Percentiles rank a stretch among this genome's conserved stretches.
These are phyloP conservation scores for Ophiocordyceps camponoti-leonardi DNA, from an alignment of 2,329 filamentous ascomycete genomes.

Conservation along the genomic window DNA sequence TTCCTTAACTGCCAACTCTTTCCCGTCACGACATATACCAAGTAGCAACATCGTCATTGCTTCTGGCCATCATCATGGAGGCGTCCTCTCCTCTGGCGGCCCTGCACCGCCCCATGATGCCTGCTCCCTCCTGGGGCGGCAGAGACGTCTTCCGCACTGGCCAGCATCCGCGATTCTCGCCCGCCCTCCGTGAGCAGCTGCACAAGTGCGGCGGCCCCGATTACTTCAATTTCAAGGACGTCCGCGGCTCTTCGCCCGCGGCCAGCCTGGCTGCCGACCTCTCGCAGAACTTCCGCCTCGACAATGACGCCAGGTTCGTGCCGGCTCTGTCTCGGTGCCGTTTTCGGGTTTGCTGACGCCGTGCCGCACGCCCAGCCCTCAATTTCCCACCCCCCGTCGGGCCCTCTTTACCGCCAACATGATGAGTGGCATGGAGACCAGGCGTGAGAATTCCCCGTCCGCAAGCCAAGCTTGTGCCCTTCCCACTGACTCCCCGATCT, in stretches of 20 bases:
- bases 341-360: constrained; percentile 1
- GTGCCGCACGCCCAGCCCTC: constrained; percentile 13
- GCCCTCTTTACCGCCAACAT: constrained; percentile 23
- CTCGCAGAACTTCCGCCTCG: constrained; percentile 92
- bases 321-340: not conserved
- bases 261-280: constrained; percentile 83
- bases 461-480: not conserved
- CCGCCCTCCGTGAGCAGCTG: constrained; percentile 67
- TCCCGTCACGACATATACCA: constrained; percentile 9
- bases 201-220: constrained; percentile 42
- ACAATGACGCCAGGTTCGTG: constrained; percentile 62
- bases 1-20: constrained; percentile 3
- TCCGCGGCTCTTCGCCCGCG: constrained; percentile 76
- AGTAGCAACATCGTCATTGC: constrained; percentile 8
- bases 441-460: constrained; percentile 11
- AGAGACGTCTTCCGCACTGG: constrained; percentile 35
- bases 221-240: constrained; percentile 67
- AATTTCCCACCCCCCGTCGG: constrained; percentile 23
- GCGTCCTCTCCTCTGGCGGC: constrained; percentile 87
- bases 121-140: constrained; percentile 39
- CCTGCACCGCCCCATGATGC: constrained; percentile 59
- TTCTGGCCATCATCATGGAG: constrained; percentile 51
- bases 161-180: constrained; percentile 43
- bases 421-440: constrained; percentile 16
- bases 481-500: not conserved